phyloP scores from a whole-genome alignment of 768 basidiomycete species.

The Kwoniella sp. region DNA sequence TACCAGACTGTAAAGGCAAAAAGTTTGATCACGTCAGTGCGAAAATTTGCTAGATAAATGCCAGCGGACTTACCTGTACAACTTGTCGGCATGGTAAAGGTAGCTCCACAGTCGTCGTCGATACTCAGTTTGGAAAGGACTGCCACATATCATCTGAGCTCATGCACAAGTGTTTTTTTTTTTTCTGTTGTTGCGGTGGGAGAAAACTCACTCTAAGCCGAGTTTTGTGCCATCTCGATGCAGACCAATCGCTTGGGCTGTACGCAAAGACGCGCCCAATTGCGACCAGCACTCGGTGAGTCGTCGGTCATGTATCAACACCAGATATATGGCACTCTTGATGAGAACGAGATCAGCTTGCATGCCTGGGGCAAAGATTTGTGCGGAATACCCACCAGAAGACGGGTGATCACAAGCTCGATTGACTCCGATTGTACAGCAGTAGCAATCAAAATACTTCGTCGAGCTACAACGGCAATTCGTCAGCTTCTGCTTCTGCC shows the following conservation, averaged over 20 bases:
- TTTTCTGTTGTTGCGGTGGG: too few species aligned
- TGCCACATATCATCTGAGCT: constrained; percentile 14
- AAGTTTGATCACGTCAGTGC: too few species aligned
- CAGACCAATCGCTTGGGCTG: constrained; percentile 88
- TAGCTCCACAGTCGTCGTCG: constrained; percentile 82
- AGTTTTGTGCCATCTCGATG: constrained; percentile 84
- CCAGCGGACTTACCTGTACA: constrained; percentile 50
- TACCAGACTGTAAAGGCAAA: constrained; percentile 69
- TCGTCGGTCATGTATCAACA: constrained; percentile 57
- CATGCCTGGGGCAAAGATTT: too few species aligned
- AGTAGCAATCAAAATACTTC: constrained; percentile 84
- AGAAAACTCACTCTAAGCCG: constrained; percentile 60
- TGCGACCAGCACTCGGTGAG: constrained; percentile 97
- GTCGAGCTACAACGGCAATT: constrained; percentile 65
- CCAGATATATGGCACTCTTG: constrained; percentile 69
- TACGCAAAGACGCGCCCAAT: constrained; percentile 85
- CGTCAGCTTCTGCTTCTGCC: background rate
- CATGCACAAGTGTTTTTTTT: background rate
- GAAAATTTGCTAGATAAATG: too few species aligned
- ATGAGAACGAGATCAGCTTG: background rate
- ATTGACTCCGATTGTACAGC: constrained; percentile 91
- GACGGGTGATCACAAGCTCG: constrained; percentile 87
- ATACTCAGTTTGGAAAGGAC: constrained; percentile 76
- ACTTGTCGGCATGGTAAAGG: constrained; percentile 88
- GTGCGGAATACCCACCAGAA: constrained; percentile 69